phyloP scores from a whole-genome alignment of 2,329 filamentous ascomycete species.

The Rhinocladiella similis region DNA sequence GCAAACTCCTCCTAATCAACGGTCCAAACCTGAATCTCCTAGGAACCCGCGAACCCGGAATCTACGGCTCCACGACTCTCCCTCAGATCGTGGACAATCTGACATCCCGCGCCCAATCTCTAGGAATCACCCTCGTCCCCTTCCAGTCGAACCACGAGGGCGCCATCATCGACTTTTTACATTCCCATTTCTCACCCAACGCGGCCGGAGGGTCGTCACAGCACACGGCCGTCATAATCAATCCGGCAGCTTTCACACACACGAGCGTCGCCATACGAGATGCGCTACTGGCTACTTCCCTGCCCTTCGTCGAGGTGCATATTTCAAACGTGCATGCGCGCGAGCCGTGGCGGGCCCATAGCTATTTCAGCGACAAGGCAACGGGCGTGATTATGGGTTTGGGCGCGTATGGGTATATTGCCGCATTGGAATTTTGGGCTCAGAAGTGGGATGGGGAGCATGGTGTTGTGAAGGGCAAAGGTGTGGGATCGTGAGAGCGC shows the following conservation, averaged over 20 bases:
- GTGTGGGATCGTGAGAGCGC: too few species aligned
- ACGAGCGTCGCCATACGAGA: constrained; percentile 76
- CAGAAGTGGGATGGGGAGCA: constrained; percentile 36
- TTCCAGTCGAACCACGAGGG: constrained; percentile 82
- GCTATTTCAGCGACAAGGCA: constrained; percentile 74
- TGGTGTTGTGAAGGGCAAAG: not conserved
- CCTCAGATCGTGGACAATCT: constrained; percentile 57
- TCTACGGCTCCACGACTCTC: constrained; percentile 72
- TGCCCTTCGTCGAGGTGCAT: constrained; percentile 78
- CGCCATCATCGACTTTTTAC: constrained; percentile 71
- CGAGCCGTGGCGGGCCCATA: constrained; percentile 68
- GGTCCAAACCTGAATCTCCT: constrained; percentile 83
- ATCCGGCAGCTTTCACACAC: constrained; percentile 73
- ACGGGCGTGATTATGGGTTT: constrained; percentile 71
- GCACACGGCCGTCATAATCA: constrained; percentile 57
- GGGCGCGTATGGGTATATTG: constrained; percentile 62
- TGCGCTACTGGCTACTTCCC: constrained; percentile 65
- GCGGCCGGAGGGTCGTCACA: not conserved
- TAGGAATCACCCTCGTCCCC: constrained; percentile 53
- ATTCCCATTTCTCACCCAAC: constrained; percentile 46
- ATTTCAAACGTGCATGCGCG: constrained; percentile 72
- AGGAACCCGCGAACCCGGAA: constrained; percentile 69
- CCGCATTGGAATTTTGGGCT: constrained; percentile 56
- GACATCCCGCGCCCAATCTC: constrained; percentile 49
- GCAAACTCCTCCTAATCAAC: constrained; percentile 69